Conservation (phyloP, 2,329 filamentous ascomycete genomes). For the Akanthomyces dipterigenus region DNA sequence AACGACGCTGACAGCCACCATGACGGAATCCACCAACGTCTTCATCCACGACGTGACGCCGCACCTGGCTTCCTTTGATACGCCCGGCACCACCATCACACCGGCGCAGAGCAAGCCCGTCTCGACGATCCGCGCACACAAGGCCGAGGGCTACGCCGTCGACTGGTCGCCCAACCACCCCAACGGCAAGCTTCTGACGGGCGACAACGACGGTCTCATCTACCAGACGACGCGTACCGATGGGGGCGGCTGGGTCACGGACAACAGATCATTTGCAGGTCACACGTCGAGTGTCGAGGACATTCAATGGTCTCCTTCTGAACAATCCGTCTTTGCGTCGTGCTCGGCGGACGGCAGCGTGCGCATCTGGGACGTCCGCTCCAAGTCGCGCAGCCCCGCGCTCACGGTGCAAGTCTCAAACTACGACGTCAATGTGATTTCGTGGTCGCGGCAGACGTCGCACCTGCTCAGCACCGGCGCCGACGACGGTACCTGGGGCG, state of each 20-base stretch:
- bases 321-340: constrained; percentile 89
- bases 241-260: constrained; percentile 83
- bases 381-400: constrained; percentile 82
- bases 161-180: constrained; percentile 83
- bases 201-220: constrained; percentile 85
- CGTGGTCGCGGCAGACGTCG: constrained; percentile 82
- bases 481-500: constrained; percentile 88
- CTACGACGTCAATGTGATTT: constrained; percentile 92
- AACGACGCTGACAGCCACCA: constrained; percentile 79
- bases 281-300: constrained; percentile 87
- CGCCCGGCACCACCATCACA: constrained; percentile 72
- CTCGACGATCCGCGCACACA: constrained; percentile 83
- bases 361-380: constrained; percentile 91
- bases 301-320: constrained; percentile 91
- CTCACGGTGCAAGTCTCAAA: constrained; percentile 78
- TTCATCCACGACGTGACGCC: constrained; percentile 92
- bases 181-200: constrained; percentile 79
- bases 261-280: constrained; percentile 74
- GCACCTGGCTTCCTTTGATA: constrained; percentile 83
- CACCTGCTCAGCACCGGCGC: constrained; percentile 89
- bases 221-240: constrained; percentile 82
- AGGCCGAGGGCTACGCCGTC: constrained; percentile 89
- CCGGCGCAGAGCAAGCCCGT: constrained; percentile 83
- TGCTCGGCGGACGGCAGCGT: constrained; percentile 91
- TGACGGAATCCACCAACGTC: constrained; percentile 84